Evolutionary conservation across 163 green algal genomes (phyloP), one percentile per base, ranked within the genome.

Genomic region (Trebouxia gelatinosa): DNA sequence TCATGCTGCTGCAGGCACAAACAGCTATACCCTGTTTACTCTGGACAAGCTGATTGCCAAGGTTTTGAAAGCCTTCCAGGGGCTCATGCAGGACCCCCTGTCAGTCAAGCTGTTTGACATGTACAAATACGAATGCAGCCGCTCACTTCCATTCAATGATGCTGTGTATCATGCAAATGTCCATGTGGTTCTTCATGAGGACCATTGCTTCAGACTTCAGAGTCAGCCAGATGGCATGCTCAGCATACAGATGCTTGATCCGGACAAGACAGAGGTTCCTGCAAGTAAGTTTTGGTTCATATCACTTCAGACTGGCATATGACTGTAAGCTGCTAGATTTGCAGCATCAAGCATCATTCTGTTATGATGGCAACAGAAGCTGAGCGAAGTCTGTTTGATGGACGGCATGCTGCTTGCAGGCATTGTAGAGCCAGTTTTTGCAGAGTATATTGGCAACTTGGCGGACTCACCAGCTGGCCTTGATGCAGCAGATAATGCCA

Each of bases 21-120:
- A 39, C 16, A 48, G 29, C 61, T 70, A 39, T 39, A 9, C 29
- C 1, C 90, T 99, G n/a, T 99, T 99, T 88, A 99, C 96, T 31
- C 87, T 99, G 62, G 96, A 99, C 88, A 99, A 99, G 91, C 91
- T 99, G 58, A 89, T 97, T 35, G 87, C 89, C 81, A 94, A 94
- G 81, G 72, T 97, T 4, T 87, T 97, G 26, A 96, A 96, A 80
- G 93, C 97, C 78, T 87, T 97, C 80, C 89, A 94, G 79, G 75
- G 79, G 54, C 64, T 94, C 39, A 77, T 92, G 39, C 35, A 64
- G 32, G 92, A 95, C 28, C 92, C 96, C 16, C n/a, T 89, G 48
- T 70, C 57, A 34, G 72, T n/a, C 54, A 80, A 81, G 77, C 87
- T 98, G 40, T 84, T 91, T 51, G 87, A 94, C 34, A 85, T 98